phyloP scores from a whole-genome alignment of 805 yeast genomes.

The Metschnikowia chrysomelidarum region DNA sequence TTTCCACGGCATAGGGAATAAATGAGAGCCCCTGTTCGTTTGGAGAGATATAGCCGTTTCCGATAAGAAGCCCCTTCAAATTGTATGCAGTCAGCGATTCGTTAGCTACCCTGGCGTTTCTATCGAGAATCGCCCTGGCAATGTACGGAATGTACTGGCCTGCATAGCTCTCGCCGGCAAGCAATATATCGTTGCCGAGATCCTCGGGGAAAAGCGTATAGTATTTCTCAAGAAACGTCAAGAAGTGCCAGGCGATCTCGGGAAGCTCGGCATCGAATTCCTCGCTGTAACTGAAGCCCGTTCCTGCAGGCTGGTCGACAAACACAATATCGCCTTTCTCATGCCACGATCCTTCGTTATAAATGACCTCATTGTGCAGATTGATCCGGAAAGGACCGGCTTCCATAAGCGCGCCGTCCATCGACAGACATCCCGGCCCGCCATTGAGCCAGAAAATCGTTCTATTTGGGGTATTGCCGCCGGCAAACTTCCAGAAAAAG shows the following conservation, averaged over 20 bases:
- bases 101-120: constrained; percentile 31
- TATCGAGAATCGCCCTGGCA: constrained; percentile 57
- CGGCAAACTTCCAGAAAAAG: constrained; percentile 76
- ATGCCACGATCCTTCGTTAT: constrained; percentile 82
- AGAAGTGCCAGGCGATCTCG: constrained; percentile 60
- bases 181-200: constrained; percentile 54
- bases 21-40: constrained; percentile 78
- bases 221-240: constrained; percentile 64
- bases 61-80: constrained; percentile 70
- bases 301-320: constrained; percentile 93
- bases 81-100: constrained; percentile 25
- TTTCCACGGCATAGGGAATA: constrained; percentile 63
- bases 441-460: constrained; percentile 91
- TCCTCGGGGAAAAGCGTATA: constrained; percentile 74
- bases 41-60: constrained; percentile 96
- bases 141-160: constrained; percentile 95
- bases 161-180: constrained; percentile 96
- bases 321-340: constrained; percentile 74
- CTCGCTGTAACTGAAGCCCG: constrained; percentile 76
- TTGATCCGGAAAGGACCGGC: constrained; percentile 80
- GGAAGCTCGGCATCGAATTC: constrained; percentile 52
- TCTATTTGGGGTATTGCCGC: constrained; percentile 35
- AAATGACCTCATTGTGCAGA: constrained; percentile 38
- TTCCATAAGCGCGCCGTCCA: constrained; percentile 96
- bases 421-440: constrained; percentile 97